These are phyloP conservation scores for Daucus carota DNA, from an alignment of 129 eudicot genomes.

Conservation along the genomic window DNA sequence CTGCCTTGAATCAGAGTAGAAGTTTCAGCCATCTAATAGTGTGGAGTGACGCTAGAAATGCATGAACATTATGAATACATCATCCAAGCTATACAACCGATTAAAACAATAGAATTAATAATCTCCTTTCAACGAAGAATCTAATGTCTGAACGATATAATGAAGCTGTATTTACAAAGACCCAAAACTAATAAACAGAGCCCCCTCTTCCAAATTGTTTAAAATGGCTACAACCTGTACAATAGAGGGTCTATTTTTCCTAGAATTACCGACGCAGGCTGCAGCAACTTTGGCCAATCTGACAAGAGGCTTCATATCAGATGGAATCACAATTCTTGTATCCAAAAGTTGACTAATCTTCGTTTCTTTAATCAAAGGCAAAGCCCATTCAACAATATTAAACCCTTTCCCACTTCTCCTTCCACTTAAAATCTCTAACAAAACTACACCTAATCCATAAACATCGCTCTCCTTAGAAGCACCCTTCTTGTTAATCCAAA, in stretches of 20 bases:
- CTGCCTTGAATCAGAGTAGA: too few species aligned
- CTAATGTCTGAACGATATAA: background rate
- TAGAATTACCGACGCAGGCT: constrained; percentile 82
- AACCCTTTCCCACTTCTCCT: constrained; percentile 60
- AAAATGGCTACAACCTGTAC: constrained; percentile 60
- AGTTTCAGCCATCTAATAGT: background rate
- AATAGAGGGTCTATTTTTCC: constrained; percentile 64
- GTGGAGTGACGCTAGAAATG: background rate
- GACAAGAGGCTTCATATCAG: constrained; percentile 56
- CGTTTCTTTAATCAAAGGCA: constrained; percentile 85
- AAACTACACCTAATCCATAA: constrained; percentile 80
- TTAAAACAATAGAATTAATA: background rate
- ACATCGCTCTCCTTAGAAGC: constrained; percentile 82
- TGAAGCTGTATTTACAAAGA: background rate
- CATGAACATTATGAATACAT: too few species aligned
- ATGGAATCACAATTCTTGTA: constrained; percentile 50
- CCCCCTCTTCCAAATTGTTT: constrained; percentile 46
- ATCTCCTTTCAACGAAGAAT: background rate
- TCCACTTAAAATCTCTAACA: constrained; percentile 91
- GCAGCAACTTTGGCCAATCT: constrained; percentile 80
- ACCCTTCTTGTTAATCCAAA: constrained; percentile 50
- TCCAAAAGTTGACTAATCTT: constrained; percentile 64
- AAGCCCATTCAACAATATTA: constrained; percentile 67
- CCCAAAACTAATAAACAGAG: constrained; percentile 10
- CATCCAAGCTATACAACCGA: too few species aligned